Evolutionary conservation across 495 filamentous ascomycete genomes (phyloP).

Genomic region (Amorphotheca resinae): DNA sequence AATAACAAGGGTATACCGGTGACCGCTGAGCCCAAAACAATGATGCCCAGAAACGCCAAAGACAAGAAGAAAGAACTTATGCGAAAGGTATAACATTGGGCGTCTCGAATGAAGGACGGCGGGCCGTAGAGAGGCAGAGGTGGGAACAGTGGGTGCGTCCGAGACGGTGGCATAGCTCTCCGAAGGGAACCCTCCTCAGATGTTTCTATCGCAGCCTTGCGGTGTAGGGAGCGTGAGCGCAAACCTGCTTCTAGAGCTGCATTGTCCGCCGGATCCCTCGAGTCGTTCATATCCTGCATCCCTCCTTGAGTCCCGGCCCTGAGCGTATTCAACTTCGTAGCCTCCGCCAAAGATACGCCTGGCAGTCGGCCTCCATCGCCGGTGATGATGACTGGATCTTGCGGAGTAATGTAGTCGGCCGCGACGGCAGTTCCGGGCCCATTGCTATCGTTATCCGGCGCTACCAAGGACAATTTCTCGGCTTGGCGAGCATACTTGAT

Average conservation of each 20-base stretch:
- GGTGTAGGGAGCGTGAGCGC: background rate
- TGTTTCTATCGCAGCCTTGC: slow-evolving; percentile 9
- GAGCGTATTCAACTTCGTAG: slow-evolving; percentile 51
- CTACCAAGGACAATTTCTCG: slow-evolving; percentile 42
- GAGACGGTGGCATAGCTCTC: slow-evolving; percentile 41
- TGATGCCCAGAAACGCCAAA: slow-evolving; percentile 57
- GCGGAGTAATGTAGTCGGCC: slow-evolving; percentile 54
- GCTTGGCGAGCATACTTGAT: slow-evolving; percentile 37
- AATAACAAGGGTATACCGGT: slow-evolving; percentile 43
- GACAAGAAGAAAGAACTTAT: slow-evolving; percentile 60
- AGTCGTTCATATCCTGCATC: background rate
- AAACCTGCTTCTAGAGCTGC: background rate
- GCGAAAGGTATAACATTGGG: slow-evolving; percentile 54
- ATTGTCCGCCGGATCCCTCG: background rate
- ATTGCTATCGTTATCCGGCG: slow-evolving; percentile 15
- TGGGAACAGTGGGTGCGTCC: slow-evolving; percentile 78
- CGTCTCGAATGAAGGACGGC: slow-evolving; percentile 44
- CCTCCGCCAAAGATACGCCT: slow-evolving; percentile 50
- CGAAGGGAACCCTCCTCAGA: slow-evolving; percentile 25
- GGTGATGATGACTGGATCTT: slow-evolving; percentile 59
- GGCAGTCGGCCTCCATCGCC: slow-evolving; percentile 52
- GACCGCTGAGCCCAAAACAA: slow-evolving; percentile 60
- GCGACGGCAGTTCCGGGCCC: slow-evolving; percentile 38
- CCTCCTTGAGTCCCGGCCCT: slow-evolving; percentile 33
- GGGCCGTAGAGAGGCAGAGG: slow-evolving; percentile 76